Evolutionary conservation across 441 rosid genomes (phyloP), one percentile per base, ranked within the genome.

Genomic region (Aleurites moluccanus): DNA sequence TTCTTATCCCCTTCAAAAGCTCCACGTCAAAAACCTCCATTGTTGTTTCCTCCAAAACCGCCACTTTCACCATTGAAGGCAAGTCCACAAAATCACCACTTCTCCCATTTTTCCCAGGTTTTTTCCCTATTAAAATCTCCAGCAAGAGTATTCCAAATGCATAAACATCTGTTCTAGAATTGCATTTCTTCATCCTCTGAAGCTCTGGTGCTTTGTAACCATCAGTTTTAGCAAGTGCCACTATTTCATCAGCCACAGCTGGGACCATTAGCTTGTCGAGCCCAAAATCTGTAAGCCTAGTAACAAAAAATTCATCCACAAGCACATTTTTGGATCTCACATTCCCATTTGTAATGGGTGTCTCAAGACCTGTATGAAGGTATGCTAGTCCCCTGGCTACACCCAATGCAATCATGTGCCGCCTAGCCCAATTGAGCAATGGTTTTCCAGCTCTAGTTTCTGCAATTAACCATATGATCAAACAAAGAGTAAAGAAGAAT

Each of bases 171-270:
- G 97, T 95, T 70, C 99, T 88, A n/a, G 95, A 88, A 72, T 86
- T 93, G 82, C 97, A 89, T 66, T 93, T 95, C 92, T 95, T 95
- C 98, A 91, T 93, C 89, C 80, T 90, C 73, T 95, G 97, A 66
- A 95, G 97, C 76, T 95, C 98, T 0, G 98, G 97, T 28, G 99
- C 99, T 76, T 93, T 95, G 84, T 93, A 93, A 15, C 99, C 99
- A 0, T 95, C 98, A 0, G 83, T 73, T 83, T 95, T 95, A 6
- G 98, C 95, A 10, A 89, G 90, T 49, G 95, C 89, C 47, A 95
- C 91, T n/a, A 95, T 92, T 83, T 95, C 99, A 66, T 95, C 96
- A 0, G 99, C 98, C 27, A 95, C 90, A 3, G 93, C 75, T 7
- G 96, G 96, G 69, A 95, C 82, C 98, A 95, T 91, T 77, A 95